phyloP scores from a whole-genome alignment of 2,329 filamentous ascomycete genomes.

The Hortaea sp. region DNA sequence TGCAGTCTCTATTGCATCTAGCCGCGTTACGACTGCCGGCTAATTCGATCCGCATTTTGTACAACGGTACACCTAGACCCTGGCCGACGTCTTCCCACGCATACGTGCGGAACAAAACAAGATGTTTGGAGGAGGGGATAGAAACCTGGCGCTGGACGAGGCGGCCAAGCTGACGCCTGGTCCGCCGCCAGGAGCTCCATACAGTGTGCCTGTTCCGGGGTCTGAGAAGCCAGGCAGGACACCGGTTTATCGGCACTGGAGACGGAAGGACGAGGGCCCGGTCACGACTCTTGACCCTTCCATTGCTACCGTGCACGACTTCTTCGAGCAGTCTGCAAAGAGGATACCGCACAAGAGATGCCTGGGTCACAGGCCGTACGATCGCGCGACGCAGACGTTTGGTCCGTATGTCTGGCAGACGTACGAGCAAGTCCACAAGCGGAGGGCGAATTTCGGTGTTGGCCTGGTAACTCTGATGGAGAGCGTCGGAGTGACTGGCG shows the following conservation, averaged over 20 bases:
- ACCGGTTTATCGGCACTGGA: conserved; percentile 74
- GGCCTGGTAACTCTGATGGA: conserved; percentile 77
- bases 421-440: conserved; percentile 67
- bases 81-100: too few relatives aligned
- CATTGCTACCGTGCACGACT: conserved; percentile 24
- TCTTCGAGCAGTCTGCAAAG: conserved; percentile 37
- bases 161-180: conserved; percentile 44
- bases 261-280: conserved; percentile 56
- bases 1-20: too few relatives aligned
- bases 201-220: conserved; percentile 67
- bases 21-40: too few relatives aligned
- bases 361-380: conserved; percentile 72
- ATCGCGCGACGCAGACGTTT: conserved; percentile 61
- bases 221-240: conserved; percentile 63
- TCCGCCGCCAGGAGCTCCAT: conserved; percentile 66
- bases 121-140: neutral
- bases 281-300: conserved; percentile 62
- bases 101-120: neutral
- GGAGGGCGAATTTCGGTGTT: conserved; percentile 74
- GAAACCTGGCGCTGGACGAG: conserved; percentile 15
- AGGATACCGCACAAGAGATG: conserved; percentile 58
- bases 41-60: too few relatives aligned
- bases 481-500: conserved; percentile 54
- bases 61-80: too few relatives aligned
- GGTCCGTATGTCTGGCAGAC: conserved; percentile 74